These are phyloP conservation scores for Mortierella sp. DNA, from an alignment of 371 early-diverging fungal genomes.

Conservation along the genomic window DNA sequence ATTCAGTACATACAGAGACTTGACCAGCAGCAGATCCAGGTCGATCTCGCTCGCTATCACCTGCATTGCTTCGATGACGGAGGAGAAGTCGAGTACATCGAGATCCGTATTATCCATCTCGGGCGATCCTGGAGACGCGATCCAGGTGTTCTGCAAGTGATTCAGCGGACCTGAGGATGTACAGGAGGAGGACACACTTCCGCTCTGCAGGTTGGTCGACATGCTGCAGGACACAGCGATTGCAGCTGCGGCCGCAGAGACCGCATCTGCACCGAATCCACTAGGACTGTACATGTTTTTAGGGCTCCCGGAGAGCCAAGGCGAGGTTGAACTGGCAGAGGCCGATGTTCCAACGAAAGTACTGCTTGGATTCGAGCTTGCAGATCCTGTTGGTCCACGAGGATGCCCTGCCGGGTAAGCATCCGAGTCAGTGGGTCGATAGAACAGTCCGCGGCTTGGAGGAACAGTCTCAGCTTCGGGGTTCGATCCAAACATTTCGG, in stretches of 20 bases:
- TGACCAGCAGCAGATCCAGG: slow-evolving; percentile 40
- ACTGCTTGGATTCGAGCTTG: neutral
- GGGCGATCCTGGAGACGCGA: slow-evolving; percentile 27
- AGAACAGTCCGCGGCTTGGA: slow-evolving; percentile 22
- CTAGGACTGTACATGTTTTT: slow-evolving; percentile 35
- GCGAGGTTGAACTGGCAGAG: slow-evolving; percentile 16
- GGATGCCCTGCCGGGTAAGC: neutral
- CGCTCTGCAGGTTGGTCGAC: neutral
- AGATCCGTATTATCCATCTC: slow-evolving; percentile 45
- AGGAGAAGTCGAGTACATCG: slow-evolving; percentile 50
- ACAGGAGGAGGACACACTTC: slow-evolving; percentile 1
- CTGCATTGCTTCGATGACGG: slow-evolving; percentile 54
- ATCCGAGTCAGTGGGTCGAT: slow-evolving; percentile 20
- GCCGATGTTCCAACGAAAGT: neutral
- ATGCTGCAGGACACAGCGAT: slow-evolving; percentile 36
- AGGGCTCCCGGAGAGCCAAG: slow-evolving; percentile 41
- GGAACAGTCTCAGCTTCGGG: slow-evolving; percentile 17
- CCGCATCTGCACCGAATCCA: slow-evolving; percentile 19
- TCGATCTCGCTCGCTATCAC: slow-evolving; percentile 54
- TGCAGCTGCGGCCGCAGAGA: slow-evolving; percentile 35
- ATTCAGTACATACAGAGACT: slow-evolving; percentile 46
- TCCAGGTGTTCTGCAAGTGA: slow-evolving; percentile 24
- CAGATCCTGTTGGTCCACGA: neutral
- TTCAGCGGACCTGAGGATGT: slow-evolving; percentile 14
- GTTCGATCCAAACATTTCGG: slow-evolving; percentile 23